Percentiles rank a stretch among this genome's conserved stretches.
phyloP scores from a whole-genome alignment of 768 basidiomycete species.

The Xerocomus brunneocitrinus region DNA sequence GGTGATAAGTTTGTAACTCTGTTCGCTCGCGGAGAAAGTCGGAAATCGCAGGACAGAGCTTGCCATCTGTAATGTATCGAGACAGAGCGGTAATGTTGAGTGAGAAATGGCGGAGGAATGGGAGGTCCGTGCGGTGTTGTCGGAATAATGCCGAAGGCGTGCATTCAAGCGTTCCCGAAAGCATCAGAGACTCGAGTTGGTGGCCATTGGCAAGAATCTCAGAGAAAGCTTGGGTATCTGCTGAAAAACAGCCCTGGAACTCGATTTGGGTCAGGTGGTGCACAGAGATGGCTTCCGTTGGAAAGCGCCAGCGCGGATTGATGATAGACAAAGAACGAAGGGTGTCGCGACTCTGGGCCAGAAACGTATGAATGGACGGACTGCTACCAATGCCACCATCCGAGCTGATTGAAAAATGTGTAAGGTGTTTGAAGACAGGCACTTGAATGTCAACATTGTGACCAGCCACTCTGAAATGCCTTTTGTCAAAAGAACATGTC shows the following conservation, averaged over 20 bases:
- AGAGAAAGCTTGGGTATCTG: slow-evolving; percentile 46
- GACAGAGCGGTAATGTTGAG: slow-evolving; percentile 43
- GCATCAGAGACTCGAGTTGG: slow-evolving; percentile 59
- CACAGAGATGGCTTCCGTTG: slow-evolving; percentile 47
- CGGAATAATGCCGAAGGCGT: slow-evolving; percentile 49
- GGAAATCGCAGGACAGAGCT: slow-evolving; percentile 64
- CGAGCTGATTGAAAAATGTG: slow-evolving; percentile 54
- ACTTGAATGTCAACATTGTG: slow-evolving; percentile 42
- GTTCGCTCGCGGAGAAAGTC: slow-evolving; percentile 58
- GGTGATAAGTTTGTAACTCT: slow-evolving; percentile 47
- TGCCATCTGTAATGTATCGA: slow-evolving; percentile 46
- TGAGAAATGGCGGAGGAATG: slow-evolving; percentile 62
- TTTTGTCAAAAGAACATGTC: background rate
- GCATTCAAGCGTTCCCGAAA: slow-evolving; percentile 54
- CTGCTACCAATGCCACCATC: slow-evolving; percentile 34
- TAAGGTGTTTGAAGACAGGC: slow-evolving; percentile 52
- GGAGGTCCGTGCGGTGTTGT: slow-evolving; percentile 38
- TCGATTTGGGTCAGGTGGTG: slow-evolving; percentile 62
- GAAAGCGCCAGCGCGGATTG: slow-evolving; percentile 55
- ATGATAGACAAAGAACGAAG: slow-evolving; percentile 53
- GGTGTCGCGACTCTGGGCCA: slow-evolving; percentile 47
- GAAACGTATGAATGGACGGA: slow-evolving; percentile 41
- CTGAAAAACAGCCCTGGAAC: slow-evolving; percentile 54
- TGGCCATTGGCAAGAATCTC: slow-evolving; percentile 58
- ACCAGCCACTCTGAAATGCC: slow-evolving; percentile 30